Conservation (phyloP, 768 basidiomycete species). For the Lactarius tabidus region DNA sequence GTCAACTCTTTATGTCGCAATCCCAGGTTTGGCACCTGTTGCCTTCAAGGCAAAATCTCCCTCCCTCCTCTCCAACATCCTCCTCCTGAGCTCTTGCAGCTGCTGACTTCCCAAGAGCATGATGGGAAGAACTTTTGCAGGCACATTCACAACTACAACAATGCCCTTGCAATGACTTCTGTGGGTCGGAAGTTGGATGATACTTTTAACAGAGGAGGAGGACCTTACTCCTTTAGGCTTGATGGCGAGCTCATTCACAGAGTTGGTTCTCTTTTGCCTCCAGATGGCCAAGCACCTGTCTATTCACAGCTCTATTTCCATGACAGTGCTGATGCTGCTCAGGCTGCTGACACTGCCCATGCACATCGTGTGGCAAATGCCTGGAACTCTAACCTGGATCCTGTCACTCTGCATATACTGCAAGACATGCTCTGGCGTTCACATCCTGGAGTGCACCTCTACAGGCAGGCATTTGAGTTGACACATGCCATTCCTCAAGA, state of each 20-base stretch:
- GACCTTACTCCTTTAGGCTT: neutral
- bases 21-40: no score
- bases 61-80: no score
- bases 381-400: neutral
- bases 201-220: neutral
- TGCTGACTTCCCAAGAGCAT: no score
- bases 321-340: neutral
- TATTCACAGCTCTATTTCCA: constrained; percentile 1
- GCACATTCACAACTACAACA: neutral
- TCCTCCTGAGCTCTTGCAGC: no score
- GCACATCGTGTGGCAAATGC: neutral
- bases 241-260: neutral
- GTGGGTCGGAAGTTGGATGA: neutral
- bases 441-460: neutral
- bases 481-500: neutral
- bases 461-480: neutral
- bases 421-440: neutral
- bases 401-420: neutral
- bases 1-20: no score
- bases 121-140: no score
- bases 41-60: no score
- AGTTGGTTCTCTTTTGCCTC: neutral
- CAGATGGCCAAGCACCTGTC: neutral
- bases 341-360: neutral
- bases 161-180: constrained; percentile 1